phyloP scores from a whole-genome alignment of 2,329 filamentous ascomycete species.

The Cadophora sp. region DNA sequence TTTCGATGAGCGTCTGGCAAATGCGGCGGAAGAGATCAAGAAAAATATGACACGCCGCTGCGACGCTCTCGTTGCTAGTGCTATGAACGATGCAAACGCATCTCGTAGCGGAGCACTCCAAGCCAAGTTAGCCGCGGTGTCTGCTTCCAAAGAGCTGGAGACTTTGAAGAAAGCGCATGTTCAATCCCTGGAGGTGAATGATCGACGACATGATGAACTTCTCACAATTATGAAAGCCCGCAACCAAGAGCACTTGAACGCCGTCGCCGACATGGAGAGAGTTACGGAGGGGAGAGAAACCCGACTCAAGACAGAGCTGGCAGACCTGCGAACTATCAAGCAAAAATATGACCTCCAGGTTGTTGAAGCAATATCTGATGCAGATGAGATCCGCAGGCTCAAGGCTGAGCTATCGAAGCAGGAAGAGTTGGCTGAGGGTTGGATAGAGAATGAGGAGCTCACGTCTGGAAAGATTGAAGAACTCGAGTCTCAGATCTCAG shows the following conservation, averaged over 20 bases:
- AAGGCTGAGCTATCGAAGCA: no score
- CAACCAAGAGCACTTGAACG: not conserved
- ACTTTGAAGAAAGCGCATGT: not conserved
- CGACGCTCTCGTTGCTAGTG: no score
- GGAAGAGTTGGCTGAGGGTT: no score
- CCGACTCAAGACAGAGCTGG: not conserved
- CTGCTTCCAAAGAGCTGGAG: not conserved
- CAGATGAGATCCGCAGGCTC: no score
- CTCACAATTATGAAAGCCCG: not conserved
- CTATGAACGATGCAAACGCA: no score
- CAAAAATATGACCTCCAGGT: not conserved
- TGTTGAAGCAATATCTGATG: no score
- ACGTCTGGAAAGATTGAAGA: no score
- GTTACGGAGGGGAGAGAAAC: not conserved
- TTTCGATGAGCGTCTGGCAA: no score
- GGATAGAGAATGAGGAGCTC: no score
- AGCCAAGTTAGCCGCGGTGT: not conserved
- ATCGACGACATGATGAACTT: not conserved
- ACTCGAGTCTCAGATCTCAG: no score
- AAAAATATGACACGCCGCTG: no score
- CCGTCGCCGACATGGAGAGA: not conserved
- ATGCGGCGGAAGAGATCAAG: no score
- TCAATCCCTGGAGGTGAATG: not conserved
- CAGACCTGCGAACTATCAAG: not conserved
- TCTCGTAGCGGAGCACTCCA: not conserved